phyloP scores from a whole-genome alignment of 139 green algal genomes.

The Picochlorum sp. region DNA sequence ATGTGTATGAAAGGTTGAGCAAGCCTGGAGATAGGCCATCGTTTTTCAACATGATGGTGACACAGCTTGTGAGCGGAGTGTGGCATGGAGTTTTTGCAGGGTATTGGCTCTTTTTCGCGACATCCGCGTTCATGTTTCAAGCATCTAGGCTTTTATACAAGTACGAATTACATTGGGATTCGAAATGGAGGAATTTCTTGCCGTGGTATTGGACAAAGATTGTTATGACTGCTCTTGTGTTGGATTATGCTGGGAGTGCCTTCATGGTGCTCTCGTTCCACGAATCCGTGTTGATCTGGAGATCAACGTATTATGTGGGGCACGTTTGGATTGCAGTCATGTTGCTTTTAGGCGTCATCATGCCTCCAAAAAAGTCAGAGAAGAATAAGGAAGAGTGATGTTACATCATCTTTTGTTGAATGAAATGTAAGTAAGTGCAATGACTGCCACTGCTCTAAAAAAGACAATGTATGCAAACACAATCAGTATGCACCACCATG shows the following conservation, averaged over 20 bases:
- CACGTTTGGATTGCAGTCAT: conserved; percentile 30
- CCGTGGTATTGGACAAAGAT: conserved; percentile 30
- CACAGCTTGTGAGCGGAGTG: conserved; percentile 65
- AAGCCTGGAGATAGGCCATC: conserved; percentile 36
- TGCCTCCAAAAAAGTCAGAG: conserved; percentile 16
- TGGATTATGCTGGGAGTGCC: conserved; percentile 36
- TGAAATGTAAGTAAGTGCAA: conserved; percentile 50
- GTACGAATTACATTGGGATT: conserved; percentile 33
- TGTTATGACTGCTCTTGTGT: conserved; percentile 23
- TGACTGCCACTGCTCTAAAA: conserved; percentile 24
- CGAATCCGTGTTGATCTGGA: conserved; percentile 26
- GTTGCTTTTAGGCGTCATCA: conserved; percentile 22
- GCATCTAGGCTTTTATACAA: conserved; percentile 21
- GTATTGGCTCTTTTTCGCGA: conserved; percentile 44
- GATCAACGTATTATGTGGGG: conserved; percentile 30
- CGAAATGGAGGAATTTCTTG: not conserved
- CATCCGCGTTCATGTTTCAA: conserved; percentile 36
- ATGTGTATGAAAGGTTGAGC: conserved; percentile 80
- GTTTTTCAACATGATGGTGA: conserved; percentile 63
- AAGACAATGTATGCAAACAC: conserved; percentile 44
- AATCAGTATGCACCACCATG: conserved; percentile 38
- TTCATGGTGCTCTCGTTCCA: conserved; percentile 42
- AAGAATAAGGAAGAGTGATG: not conserved
- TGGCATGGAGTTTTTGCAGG: conserved; percentile 72
- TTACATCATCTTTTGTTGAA: conserved; percentile 47